Evolutionary conservation across 441 rosid genomes (phyloP).

Genomic region (Pelargonium myrrhifolium): DNA sequence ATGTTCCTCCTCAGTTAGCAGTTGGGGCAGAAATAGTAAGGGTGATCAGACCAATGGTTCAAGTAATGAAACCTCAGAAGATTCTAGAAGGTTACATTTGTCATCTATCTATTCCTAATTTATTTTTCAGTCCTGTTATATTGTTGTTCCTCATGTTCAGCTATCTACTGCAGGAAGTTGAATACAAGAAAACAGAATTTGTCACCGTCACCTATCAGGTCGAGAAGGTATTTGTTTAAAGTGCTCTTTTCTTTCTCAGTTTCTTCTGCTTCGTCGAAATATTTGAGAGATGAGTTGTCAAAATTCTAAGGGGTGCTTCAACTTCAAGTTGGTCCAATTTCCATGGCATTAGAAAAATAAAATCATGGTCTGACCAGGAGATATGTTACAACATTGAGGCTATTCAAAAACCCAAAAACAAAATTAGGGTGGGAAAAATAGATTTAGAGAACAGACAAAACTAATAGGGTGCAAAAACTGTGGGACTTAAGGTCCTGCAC

Average conservation of each 20-base stretch:
- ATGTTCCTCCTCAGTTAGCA: constrained; percentile 57
- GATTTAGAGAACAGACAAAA: background rate
- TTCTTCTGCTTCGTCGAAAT: background rate
- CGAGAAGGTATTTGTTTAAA: constrained; percentile 48
- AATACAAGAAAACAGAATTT: constrained; percentile 43
- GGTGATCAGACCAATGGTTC: constrained; percentile 38
- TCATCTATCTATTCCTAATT: constrained; percentile 19
- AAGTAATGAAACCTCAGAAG: constrained; percentile 61
- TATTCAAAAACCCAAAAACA: background rate
- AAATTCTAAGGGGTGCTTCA: background rate
- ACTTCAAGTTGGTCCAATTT: background rate
- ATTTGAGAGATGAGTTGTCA: constrained; percentile 7
- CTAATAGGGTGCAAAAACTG: background rate
- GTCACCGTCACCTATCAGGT: constrained; percentile 76
- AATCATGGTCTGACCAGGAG: background rate
- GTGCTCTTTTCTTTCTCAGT: constrained; percentile 1
- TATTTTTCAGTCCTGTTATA: background rate
- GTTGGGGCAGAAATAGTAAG: constrained; percentile 45
- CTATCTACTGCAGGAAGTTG: constrained; percentile 40
- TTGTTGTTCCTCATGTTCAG: constrained; percentile 20
- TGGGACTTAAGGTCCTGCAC: background rate
- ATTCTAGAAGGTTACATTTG: constrained; percentile 56
- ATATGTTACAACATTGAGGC: background rate
- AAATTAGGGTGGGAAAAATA: background rate
- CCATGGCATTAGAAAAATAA: background rate